Conservation (phyloP, 345 rosid species). For the Adansonia digitata region DNA sequence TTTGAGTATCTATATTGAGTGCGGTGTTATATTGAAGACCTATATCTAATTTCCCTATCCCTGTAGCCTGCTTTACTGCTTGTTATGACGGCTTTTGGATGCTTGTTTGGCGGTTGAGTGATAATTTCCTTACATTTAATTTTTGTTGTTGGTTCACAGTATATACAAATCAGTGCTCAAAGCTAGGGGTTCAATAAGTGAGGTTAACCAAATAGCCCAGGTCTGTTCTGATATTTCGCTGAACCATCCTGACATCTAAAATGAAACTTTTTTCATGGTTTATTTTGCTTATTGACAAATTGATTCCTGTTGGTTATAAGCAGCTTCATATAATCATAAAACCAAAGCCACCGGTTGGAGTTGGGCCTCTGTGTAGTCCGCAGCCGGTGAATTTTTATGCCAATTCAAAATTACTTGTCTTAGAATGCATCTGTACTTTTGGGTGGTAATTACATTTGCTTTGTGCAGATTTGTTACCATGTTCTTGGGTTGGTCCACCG, state of each 20-base stretch:
- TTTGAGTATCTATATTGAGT: not conserved
- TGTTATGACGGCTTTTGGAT: not conserved
- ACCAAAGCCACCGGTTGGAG: slow-evolving; percentile 68
- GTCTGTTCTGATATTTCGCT: slow-evolving; percentile 36
- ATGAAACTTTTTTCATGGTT: slow-evolving; percentile 1
- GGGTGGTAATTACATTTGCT: not conserved
- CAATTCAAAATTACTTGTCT: slow-evolving; percentile 4
- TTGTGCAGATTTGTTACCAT: slow-evolving; percentile 91
- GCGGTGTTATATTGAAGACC: not conserved
- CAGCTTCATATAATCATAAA: slow-evolving; percentile 85
- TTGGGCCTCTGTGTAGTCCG: slow-evolving; percentile 76
- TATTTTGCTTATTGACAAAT: slow-evolving; percentile 14
- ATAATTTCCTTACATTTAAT: slow-evolving; percentile 14
- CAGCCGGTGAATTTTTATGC: slow-evolving; percentile 61
- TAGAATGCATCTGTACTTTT: not conserved
- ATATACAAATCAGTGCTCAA: slow-evolving; percentile 77
- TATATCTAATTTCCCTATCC: not conserved
- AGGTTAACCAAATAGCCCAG: slow-evolving; percentile 95
- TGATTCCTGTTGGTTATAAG: slow-evolving; percentile 29
- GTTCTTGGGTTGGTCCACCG: slow-evolving; percentile 92
- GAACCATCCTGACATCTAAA: not conserved
- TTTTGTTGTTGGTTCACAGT: slow-evolving; percentile 41
- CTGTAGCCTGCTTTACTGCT: not conserved
- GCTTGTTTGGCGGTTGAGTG: not conserved
- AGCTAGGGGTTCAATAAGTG: slow-evolving; percentile 75